A percentile compares a stretch with the other conserved stretches of the same genome.
Evolutionary conservation across 1,284 basidiomycete genomes (phyloP).

Genomic region (Ceratobasidium sp.): DNA sequence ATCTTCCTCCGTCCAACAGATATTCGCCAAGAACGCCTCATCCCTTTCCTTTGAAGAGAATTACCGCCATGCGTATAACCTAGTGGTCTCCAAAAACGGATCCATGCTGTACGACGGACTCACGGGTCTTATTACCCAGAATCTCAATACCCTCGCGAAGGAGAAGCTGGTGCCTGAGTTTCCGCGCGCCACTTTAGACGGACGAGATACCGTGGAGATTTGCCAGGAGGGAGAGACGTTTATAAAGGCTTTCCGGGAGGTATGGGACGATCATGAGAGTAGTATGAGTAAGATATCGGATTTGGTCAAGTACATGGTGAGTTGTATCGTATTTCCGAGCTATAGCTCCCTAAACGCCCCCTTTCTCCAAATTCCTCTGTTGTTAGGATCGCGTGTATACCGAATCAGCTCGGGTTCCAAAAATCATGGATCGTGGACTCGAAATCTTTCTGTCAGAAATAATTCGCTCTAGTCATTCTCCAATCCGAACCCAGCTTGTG

Average conservation of each 20-base stretch:
- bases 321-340: constrained; percentile 51
- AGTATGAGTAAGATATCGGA: constrained; percentile 93
- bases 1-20: constrained; percentile 90
- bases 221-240: constrained; percentile 87
- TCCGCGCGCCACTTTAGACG: constrained; percentile 66
- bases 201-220: constrained; percentile 70
- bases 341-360: not conserved
- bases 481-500: constrained; percentile 88
- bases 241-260: constrained; percentile 83
- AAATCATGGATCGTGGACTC: constrained; percentile 87
- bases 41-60: constrained; percentile 98
- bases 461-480: constrained; percentile 69
- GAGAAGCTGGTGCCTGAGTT: constrained; percentile 88
- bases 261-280: constrained; percentile 95
- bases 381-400: constrained; percentile 89
- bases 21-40: constrained; percentile 94
- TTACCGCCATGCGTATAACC: constrained; percentile 93
- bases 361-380: constrained; percentile 59
- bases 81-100: constrained; percentile 90
- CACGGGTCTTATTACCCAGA: constrained; percentile 81
- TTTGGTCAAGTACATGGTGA: constrained; percentile 96
- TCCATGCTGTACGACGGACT: constrained; percentile 92
- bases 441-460: constrained; percentile 89
- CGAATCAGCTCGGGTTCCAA: constrained; percentile 76
- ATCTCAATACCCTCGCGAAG: constrained; percentile 85